Base-by-base conservation (phyloP, 768 basidiomycete species). In the Leccinum variicolor region DNA sequence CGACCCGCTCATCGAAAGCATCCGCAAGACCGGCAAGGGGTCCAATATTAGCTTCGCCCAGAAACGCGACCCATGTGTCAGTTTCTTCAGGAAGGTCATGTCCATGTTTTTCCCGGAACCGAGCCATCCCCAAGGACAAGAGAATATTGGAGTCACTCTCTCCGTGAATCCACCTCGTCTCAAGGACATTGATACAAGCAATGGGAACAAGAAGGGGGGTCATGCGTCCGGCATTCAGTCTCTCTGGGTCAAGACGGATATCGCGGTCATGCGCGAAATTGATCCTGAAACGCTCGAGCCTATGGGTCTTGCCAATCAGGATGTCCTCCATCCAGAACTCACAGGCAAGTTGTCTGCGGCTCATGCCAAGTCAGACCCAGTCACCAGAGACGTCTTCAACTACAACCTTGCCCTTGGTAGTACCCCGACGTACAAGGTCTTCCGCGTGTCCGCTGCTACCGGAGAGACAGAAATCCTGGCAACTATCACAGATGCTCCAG, bases 231-330 rank as follows among this genome's bases (percentile, higher is more conserved):
- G 64, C 15, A 51, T 72, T 19, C 68, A 64, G 50, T 64, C 60
- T 50, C 67, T 69, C 46, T 75, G 61, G 72, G 66, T 28, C 36
- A 75, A 73, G 59, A 71, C 74, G 17, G 77, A 77, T 53, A 2
- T 60, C 1, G 33, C 64, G 21, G n/a, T 43, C 1, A 4, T 76
- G 6, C 73, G 70, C 51, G 56, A 75, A 25, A 66, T 77, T 6
- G 72, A 77, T 11, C 69, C 75, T 1, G 69, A 70, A 21, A 74
- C 76, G 1, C 72, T 77, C 26, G 73, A 75, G 28, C 76, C 76
- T 4, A 63, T 75, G 54, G 69, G 67, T 31, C 23, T 69, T 9
- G 64, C 52, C 26, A 57, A 61, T 3, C 76, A 77, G 57, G 36
- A 52, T 3, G 50, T 52, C 10, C 64, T 77, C 15, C 68, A 75